These are phyloP conservation scores for Pythium scleroteichum DNA, from an alignment of 352 stramenopile genomes.

Conservation along the genomic window DNA sequence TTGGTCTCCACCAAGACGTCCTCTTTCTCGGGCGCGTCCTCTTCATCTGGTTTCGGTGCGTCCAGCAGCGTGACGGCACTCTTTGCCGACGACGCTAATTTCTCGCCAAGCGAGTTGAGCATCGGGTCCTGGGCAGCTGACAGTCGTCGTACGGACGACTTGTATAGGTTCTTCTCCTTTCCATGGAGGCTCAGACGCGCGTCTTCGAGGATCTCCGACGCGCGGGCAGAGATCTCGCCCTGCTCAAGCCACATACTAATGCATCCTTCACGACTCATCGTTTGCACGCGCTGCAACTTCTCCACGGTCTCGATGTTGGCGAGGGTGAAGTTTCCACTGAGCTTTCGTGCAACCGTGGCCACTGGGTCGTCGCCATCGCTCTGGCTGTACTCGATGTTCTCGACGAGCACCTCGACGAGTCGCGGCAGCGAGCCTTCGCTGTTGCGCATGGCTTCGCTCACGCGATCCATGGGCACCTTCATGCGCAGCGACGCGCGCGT, in stretches of 20 bases:
- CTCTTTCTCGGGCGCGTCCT: background rate
- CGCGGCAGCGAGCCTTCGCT: slow-evolving; percentile 56
- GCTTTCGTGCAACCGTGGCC: slow-evolving; percentile 19
- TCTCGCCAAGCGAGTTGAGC: slow-evolving; percentile 66
- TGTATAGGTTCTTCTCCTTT: slow-evolving; percentile 83
- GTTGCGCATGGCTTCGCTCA: slow-evolving; percentile 29
- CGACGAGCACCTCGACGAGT: slow-evolving; percentile 47
- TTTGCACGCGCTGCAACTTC: slow-evolving; percentile 27
- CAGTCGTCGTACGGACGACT: slow-evolving; percentile 52
- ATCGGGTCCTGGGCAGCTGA: slow-evolving; percentile 70
- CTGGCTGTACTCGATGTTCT: slow-evolving; percentile 45
- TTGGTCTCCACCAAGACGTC: too few relatives aligned
- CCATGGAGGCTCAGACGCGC: slow-evolving; percentile 75
- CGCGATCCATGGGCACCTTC: slow-evolving; percentile 22
- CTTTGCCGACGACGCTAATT: slow-evolving; percentile 51
- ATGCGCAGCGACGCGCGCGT: slow-evolving; percentile 70
- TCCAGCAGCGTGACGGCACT: slow-evolving; percentile 25
- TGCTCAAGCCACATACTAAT: slow-evolving; percentile 85
- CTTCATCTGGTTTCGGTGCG: slow-evolving; percentile 1
- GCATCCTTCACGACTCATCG: slow-evolving; percentile 58
- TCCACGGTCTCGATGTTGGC: slow-evolving; percentile 13
- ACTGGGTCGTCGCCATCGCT: slow-evolving; percentile 29
- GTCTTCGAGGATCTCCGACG: slow-evolving; percentile 83
- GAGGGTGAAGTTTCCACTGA: slow-evolving; percentile 8
- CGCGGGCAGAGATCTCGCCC: slow-evolving; percentile 77